Base-by-base conservation (phyloP, 805 yeast species). In the Debaryomyces prosopidis region DNA sequence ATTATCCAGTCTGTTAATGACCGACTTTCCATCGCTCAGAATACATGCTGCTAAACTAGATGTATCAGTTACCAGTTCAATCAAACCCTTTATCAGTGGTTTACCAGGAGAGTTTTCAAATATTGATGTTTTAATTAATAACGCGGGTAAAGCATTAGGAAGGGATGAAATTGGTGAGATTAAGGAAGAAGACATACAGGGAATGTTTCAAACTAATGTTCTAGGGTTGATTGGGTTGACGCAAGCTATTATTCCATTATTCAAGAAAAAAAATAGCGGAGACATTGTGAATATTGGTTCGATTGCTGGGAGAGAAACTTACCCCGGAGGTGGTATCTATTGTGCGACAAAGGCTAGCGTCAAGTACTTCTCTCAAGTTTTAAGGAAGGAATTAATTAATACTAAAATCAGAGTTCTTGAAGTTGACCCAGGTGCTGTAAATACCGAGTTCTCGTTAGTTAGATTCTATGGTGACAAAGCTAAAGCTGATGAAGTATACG, bases 81-180 rank as follows among this genome's bases (percentile, higher is more conserved):
- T 69, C 47, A 35, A 47, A 35, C 62, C 66, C 9, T 69, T 69
- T 43, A 42, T 69, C 36, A 37, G 48, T 11, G 45, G 47, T 17
- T 59, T 69, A 44, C 74, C 74, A 1, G 28, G 44, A 17, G 72
- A 65, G 10, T 69, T 68, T 40, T 52, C 69, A 18, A 66, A 66
- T 42, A 63, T 69, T 37, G 74, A 69, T 49, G 65, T 69, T 6
- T 60, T 69, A 47, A 51, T 69, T 38, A 69, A 69, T 43, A 69
- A 69, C 47, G 71, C 73, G 11, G 75, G 75, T 11, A 69, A 67
- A 49, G 74, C 74, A 2, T 58, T 67, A 44, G 75, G 75, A 8
- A 49, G 47, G 32, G 64, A 53, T 17, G 38, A 43, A 10, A 72
- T 69, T 11, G 74, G 73, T 9, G 62, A 56, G 14, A 56, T 69